phyloP scores from a whole-genome alignment of 208 protist genomes.

The Trypanosoma cruzi region DNA sequence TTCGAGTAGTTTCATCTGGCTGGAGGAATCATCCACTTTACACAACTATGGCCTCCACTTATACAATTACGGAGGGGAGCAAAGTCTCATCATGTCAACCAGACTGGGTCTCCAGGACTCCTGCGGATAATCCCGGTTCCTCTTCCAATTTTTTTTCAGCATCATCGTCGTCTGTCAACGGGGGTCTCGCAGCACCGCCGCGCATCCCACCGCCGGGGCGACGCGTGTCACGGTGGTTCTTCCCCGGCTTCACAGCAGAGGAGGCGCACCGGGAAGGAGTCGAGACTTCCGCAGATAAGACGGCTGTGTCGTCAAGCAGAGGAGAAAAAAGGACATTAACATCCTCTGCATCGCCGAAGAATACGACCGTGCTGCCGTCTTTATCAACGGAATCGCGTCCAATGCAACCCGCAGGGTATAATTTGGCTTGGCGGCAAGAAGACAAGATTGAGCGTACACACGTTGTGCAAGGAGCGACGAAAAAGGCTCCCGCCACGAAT shows the following conservation, averaged over 20 bases:
- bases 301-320: not conserved
- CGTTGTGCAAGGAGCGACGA: not conserved
- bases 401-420: not conserved
- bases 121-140: too few species aligned
- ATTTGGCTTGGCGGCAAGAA: not conserved
- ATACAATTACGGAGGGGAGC: not conserved
- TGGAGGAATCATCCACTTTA: not conserved
- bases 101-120: too few species aligned
- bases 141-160: not conserved
- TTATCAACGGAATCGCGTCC: not conserved
- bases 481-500: not conserved
- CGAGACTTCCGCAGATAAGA: not conserved
- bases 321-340: not conserved
- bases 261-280: not conserved
- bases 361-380: too few species aligned
- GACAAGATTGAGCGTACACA: not conserved
- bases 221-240: conserved; percentile 37
- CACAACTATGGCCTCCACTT: not conserved
- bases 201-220: conserved; percentile 7
- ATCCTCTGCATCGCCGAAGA: too few species aligned
- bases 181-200: not conserved
- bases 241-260: conserved; percentile 25
- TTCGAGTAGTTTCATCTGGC: not conserved
- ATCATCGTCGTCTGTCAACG: not conserved
- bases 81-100: not conserved